These are phyloP conservation scores for Amanita fuliginea DNA, from an alignment of 768 basidiomycete genomes.

Conservation along the genomic window DNA sequence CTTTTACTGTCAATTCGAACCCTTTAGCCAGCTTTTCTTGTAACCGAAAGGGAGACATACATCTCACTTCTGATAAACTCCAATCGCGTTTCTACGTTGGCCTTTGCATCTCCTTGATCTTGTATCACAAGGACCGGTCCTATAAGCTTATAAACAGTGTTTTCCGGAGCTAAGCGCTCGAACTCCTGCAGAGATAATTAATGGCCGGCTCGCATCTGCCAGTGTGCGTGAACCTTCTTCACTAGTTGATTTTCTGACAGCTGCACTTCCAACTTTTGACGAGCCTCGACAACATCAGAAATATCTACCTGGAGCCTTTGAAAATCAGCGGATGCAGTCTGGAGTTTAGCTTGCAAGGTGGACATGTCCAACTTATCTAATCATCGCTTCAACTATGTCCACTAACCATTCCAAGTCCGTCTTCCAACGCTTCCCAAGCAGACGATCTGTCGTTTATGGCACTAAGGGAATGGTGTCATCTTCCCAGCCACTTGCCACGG, in stretches of 20 bases:
- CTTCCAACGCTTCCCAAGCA: constrained; percentile 68
- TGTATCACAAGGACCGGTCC: constrained; percentile 88
- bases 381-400: constrained; percentile 16
- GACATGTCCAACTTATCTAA: constrained; percentile 28
- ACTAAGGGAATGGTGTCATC: constrained; percentile 83
- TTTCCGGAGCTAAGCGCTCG: constrained; percentile 54
- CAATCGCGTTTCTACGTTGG: constrained; percentile 80
- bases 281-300: constrained; percentile 60
- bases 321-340: constrained; percentile 62
- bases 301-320: constrained; percentile 76
- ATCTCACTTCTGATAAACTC: constrained; percentile 86
- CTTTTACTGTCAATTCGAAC: constrained; percentile 36
- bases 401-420: constrained; percentile 50
- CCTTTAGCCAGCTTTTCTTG: neutral
- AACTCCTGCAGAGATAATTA: constrained; percentile 59
- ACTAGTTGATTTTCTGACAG: constrained; percentile 87
- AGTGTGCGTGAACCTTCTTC: constrained; percentile 50
- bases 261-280: constrained; percentile 85
- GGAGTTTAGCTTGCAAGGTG: constrained; percentile 41
- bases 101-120: constrained; percentile 77
- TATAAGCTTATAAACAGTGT: constrained; percentile 81
- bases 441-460: constrained; percentile 79
- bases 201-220: neutral
- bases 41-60: constrained; percentile 31
- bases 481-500: constrained; percentile 84